phyloP scores from a whole-genome alignment of 1,139 yeast species.

The Blastobotrys persicus region DNA sequence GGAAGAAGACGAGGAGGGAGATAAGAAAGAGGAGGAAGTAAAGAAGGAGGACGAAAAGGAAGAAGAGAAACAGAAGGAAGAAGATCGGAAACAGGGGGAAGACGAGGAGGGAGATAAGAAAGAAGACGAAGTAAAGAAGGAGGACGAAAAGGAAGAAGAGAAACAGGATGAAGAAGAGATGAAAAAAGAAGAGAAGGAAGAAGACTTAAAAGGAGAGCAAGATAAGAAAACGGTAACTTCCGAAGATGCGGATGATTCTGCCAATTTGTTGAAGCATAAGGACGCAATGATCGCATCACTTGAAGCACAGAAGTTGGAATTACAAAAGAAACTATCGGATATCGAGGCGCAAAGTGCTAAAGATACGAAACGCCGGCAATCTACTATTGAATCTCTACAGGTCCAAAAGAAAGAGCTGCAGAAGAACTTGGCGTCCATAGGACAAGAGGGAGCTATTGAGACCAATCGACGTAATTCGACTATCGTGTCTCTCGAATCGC shows the following conservation, averaged over 20 bases:
- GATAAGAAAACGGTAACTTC: too few species aligned
- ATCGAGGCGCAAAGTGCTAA: not conserved
- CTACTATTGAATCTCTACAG: conserved; percentile 8
- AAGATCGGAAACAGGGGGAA: conserved; percentile 15
- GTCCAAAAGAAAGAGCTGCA: conserved; percentile 7
- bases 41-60: conserved; percentile 9
- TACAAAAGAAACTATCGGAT: not conserved
- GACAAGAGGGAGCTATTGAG: not conserved
- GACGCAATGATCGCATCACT: conserved; percentile 2
- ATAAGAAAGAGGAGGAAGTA: conserved; percentile 15
- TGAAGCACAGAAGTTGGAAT: not conserved
- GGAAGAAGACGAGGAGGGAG: conserved; percentile 14
- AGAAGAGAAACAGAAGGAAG: conserved; percentile 6
- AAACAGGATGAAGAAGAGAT: conserved; percentile 1
- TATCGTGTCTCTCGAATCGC: conserved; percentile 6
- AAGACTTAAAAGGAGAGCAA: conserved; percentile 1
- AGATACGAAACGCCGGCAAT: conserved; percentile 3
- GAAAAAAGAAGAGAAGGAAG: conserved; percentile 7
- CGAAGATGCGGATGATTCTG: conserved; percentile 3
- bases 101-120: conserved; percentile 10
- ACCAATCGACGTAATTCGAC: conserved; percentile 6
- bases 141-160: conserved; percentile 8
- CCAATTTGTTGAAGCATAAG: conserved; percentile 9
- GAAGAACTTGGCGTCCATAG: conserved; percentile 1
- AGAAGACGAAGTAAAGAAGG: conserved; percentile 11